These are phyloP conservation scores for Dendrobium chrysotoxum DNA, from an alignment of 106 monocot species.

Conservation along the genomic window DNA sequence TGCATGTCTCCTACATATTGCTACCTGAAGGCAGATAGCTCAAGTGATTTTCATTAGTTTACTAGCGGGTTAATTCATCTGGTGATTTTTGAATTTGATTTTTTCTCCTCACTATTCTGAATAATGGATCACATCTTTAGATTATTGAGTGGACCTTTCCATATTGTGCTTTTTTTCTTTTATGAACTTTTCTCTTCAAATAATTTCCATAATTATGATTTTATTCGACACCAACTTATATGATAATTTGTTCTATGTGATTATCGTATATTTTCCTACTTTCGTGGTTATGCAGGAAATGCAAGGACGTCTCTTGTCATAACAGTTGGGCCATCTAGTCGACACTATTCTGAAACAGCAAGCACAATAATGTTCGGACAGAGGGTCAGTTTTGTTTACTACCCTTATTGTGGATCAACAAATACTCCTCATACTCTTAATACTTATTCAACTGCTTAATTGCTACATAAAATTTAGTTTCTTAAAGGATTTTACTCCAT, in stretches of 20 bases:
- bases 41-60: neutral
- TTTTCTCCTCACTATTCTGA: neutral
- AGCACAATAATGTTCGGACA: slow-evolving; percentile 80
- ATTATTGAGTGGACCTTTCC: neutral
- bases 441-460: neutral
- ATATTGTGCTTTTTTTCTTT: neutral
- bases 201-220: slow-evolving; percentile 4
- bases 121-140: neutral
- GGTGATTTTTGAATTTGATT: neutral
- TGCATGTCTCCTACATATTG: neutral
- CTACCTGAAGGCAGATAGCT: neutral
- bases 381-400: slow-evolving; percentile 35
- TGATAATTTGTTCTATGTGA: neutral
- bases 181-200: neutral
- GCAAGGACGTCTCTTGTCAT: slow-evolving; percentile 70
- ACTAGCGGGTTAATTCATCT: neutral
- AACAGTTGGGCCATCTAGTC: slow-evolving; percentile 57
- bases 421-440: neutral
- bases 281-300: slow-evolving; percentile 34
- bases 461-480: neutral
- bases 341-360: slow-evolving; percentile 60
- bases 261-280: neutral
- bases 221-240: neutral
- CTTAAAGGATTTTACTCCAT: neutral
- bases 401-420: neutral